Evolutionary conservation across 148 eudicot genomes (phyloP).

Genomic region (Chenopodium suecicum): DNA sequence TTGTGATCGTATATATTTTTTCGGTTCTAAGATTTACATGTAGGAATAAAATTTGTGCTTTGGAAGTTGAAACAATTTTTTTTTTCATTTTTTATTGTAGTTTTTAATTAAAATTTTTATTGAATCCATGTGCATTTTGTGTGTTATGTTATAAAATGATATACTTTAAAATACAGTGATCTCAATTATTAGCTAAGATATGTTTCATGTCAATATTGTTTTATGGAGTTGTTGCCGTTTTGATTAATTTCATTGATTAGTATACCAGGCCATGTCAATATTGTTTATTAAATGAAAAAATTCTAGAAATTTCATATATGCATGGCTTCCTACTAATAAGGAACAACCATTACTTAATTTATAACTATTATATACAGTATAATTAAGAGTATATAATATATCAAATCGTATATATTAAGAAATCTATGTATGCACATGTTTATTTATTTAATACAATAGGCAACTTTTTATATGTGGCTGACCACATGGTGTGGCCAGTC

Average conservation of each 20-base stretch:
- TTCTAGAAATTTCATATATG: not conserved
- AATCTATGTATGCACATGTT: too few relatives aligned
- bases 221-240: not conserved
- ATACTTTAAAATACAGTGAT: not conserved
- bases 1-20: conserved; percentile 4
- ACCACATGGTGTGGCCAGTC: too few relatives aligned
- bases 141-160: not conserved
- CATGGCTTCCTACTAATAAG: conserved; percentile 5
- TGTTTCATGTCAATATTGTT: not conserved
- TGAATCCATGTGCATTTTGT: conserved; percentile 12
- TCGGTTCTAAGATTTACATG: not conserved
- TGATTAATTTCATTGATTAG: too few relatives aligned
- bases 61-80: not conserved
- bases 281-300: not conserved
- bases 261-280: too few relatives aligned
- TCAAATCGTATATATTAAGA: not conserved
- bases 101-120: not conserved
- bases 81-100: not conserved
- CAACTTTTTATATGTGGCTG: too few relatives aligned
- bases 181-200: conserved; percentile 15
- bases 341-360: not conserved
- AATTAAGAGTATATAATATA: too few relatives aligned
- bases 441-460: too few relatives aligned
- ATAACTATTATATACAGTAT: too few relatives aligned
- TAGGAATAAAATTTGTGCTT: not conserved